Evolutionary conservation across 2,329 filamentous ascomycete species (phyloP).

Genomic region (Shiraia sp.): DNA sequence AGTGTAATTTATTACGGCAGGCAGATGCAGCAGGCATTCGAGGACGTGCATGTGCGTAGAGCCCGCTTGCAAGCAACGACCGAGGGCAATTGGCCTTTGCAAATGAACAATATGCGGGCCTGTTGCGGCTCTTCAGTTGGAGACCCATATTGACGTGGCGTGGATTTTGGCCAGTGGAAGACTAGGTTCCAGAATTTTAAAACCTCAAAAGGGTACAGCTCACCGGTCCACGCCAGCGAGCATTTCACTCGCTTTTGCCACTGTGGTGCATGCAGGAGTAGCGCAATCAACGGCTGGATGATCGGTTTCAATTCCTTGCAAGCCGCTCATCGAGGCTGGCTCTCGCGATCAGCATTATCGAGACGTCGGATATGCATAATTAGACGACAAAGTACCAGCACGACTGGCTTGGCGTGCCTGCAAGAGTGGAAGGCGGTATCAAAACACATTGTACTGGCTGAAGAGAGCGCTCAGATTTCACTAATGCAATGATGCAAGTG

Average conservation of each 20-base stretch:
- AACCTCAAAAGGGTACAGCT: constrained; percentile 43
- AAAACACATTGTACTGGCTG: constrained; percentile 27
- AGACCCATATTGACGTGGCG: constrained; percentile 78
- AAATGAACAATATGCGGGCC: constrained; percentile 46
- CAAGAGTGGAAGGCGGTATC: constrained; percentile 11
- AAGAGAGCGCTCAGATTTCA: constrained; percentile 24
- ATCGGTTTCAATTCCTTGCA: constrained; percentile 35
- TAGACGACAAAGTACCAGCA: constrained; percentile 38
- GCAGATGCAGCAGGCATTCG: constrained; percentile 45
- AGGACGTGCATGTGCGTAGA: constrained; percentile 41
- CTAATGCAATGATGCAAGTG: constrained; percentile 40
- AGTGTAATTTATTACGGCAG: constrained; percentile 48
- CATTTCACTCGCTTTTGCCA: constrained; percentile 42
- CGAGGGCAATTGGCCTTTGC: constrained; percentile 44
- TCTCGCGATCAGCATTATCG: constrained; percentile 40
- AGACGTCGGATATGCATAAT: constrained; percentile 37
- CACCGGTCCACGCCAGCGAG: constrained; percentile 40
- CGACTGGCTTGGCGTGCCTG: constrained; percentile 7
- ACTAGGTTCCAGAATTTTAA: constrained; percentile 45
- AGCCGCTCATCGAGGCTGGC: constrained; percentile 40
- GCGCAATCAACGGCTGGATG: constrained; percentile 40
- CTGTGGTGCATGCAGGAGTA: constrained; percentile 40
- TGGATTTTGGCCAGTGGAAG: constrained; percentile 78
- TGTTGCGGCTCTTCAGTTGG: constrained; percentile 49
- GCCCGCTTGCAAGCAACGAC: constrained; percentile 60